Conservation (phyloP, 1,284 basidiomycete genomes). For the Cutaneotrichosporon sp. region DNA sequence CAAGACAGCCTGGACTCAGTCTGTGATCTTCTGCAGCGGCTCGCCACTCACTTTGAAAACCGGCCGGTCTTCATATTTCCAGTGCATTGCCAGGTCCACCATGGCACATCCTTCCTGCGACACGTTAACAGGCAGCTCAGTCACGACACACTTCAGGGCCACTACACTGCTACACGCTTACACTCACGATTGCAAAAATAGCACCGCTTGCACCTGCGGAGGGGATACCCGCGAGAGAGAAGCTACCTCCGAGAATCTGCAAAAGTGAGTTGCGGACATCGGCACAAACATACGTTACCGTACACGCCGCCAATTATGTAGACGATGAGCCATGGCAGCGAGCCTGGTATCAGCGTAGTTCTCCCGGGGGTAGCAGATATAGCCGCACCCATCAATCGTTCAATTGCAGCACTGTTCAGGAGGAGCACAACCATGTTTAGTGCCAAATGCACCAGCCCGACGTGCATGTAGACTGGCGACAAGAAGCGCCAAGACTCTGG, state of each 20-base stretch:
- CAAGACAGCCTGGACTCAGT: constrained; percentile 52
- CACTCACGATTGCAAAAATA: constrained; percentile 69
- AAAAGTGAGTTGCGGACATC: no score
- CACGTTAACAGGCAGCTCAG: no score
- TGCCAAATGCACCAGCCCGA: constrained; percentile 79
- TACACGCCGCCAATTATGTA: constrained; percentile 89
- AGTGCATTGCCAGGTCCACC: constrained; percentile 87
- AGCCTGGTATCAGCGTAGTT: constrained; percentile 51
- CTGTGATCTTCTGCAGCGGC: no score
- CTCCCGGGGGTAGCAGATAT: no score
- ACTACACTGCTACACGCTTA: background rate
- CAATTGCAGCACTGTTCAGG: constrained; percentile 48
- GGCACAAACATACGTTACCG: constrained; percentile 52
- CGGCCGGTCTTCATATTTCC: constrained; percentile 78
- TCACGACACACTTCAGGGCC: no score
- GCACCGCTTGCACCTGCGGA: constrained; percentile 91
- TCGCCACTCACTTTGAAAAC: constrained; percentile 58
- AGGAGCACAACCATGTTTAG: constrained; percentile 87
- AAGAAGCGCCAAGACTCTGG: constrained; percentile 60
- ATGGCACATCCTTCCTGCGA: constrained; percentile 65
- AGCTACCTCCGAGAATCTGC: constrained; percentile 72
- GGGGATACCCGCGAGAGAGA: constrained; percentile 79
- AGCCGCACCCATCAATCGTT: constrained; percentile 40
- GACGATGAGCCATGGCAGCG: constrained; percentile 68
- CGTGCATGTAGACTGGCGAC: constrained; percentile 82